These are phyloP conservation scores for Ilex aquifolium DNA, from an alignment of 257 asterid species.

Conservation along the genomic window DNA sequence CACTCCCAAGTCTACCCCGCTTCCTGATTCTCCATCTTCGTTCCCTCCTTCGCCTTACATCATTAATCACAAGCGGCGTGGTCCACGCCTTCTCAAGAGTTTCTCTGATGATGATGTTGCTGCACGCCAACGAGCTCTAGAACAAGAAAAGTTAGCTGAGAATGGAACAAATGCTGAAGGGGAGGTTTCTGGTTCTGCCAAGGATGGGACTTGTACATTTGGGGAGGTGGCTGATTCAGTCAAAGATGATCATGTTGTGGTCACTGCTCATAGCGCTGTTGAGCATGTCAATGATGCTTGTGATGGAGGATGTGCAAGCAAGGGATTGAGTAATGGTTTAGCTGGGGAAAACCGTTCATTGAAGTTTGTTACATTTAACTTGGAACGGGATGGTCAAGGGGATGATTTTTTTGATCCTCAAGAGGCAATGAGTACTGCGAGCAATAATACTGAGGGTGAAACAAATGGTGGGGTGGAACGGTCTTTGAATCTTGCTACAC, in stretches of 20 bases:
- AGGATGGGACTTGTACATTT: conserved; percentile 28
- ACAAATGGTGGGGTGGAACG: conserved; percentile 40
- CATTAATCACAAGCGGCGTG: conserved; percentile 86
- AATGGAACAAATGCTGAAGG: conserved; percentile 25
- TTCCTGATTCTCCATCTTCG: conserved; percentile 87
- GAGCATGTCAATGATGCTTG: conserved; percentile 21
- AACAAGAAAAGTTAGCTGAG: conserved; percentile 35
- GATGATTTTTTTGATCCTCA: conserved; percentile 60
- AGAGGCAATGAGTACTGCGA: conserved; percentile 52
- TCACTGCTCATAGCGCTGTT: conserved; percentile 19
- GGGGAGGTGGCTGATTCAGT: conserved; percentile 18
- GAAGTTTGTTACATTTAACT: conserved; percentile 29
- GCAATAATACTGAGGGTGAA: conserved; percentile 50
- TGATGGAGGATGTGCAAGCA: conserved; percentile 17
- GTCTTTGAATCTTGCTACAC: conserved; percentile 37
- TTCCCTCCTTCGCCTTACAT: conserved; percentile 87
- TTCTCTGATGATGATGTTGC: conserved; percentile 68
- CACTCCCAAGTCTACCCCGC: conserved; percentile 75
- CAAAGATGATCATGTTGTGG: conserved; percentile 14
- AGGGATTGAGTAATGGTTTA: conserved; percentile 21
- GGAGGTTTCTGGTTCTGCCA: conserved; percentile 17
- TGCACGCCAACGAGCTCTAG: conserved; percentile 19
- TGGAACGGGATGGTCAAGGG: conserved; percentile 38
- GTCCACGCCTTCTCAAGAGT: conserved; percentile 82
- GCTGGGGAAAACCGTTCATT: conserved; percentile 26